Percentiles rank a stretch among this genome's conserved stretches.
phyloP scores from a whole-genome alignment of 768 basidiomycete genomes.

The Psilocybe subaeruginosa region DNA sequence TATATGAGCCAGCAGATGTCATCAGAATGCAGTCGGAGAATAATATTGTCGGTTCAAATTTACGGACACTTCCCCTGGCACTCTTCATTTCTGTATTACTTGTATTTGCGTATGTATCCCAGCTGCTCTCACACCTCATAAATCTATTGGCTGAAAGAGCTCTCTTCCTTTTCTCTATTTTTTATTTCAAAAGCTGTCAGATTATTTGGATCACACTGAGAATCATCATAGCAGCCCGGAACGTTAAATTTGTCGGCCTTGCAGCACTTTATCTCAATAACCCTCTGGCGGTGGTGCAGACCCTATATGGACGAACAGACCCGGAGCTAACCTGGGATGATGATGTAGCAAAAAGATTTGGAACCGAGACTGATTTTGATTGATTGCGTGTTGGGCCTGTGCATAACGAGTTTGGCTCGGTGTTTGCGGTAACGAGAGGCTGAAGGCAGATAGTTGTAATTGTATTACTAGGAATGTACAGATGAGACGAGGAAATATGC shows the following conservation, averaged over 20 bases:
- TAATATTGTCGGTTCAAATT: background rate
- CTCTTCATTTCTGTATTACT: background rate
- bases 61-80: background rate
- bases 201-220: conserved; percentile 1
- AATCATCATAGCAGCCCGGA: background rate
- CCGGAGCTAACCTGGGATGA: conserved; percentile 3
- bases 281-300: background rate
- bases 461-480: no score
- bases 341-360: conserved; percentile 2
- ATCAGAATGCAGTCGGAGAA: background rate
- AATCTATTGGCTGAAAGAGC: no score
- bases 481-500: no score
- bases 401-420: background rate
- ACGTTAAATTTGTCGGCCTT: conserved; percentile 1
- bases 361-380: conserved; percentile 2
- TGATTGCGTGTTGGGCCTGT: conserved; percentile 5
- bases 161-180: background rate
- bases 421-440: no score
- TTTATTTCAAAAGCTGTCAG: background rate
- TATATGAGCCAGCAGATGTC: conserved; percentile 1
- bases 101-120: conserved; percentile 2
- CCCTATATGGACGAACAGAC: background rate
- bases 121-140: background rate
- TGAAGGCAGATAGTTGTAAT: no score
- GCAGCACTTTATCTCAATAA: background rate